Percentiles rank a stretch among this genome's conserved stretches.
These are phyloP conservation scores for Ophiosphaerella narmari DNA, from an alignment of 2,329 filamentous ascomycete genomes.

Conservation along the genomic window DNA sequence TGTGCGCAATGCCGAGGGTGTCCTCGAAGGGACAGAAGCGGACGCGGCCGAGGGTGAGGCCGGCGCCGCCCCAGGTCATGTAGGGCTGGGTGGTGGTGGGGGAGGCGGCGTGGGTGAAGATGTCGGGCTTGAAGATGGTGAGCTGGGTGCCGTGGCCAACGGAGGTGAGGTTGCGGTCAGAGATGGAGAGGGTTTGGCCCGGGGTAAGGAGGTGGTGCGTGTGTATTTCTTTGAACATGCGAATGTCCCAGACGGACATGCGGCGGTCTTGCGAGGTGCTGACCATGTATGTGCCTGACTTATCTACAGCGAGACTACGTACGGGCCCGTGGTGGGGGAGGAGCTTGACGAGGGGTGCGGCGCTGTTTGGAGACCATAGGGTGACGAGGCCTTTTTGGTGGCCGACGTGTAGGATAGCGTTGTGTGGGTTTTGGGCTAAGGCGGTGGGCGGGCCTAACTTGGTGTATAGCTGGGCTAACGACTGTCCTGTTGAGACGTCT, in stretches of 20 bases:
- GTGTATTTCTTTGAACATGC: constrained; percentile 91
- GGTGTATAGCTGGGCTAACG: constrained; percentile 84
- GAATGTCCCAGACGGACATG: constrained; percentile 95
- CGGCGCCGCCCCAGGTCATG: constrained; percentile 90
- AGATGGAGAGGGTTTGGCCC: constrained; percentile 82
- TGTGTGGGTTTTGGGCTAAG: constrained; percentile 86
- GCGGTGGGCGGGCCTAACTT: constrained; percentile 82
- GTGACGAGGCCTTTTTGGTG: constrained; percentile 96
- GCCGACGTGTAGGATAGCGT: constrained; percentile 88
- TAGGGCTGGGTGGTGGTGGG: constrained; percentile 85
- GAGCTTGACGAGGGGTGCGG: constrained; percentile 86
- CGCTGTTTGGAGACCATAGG: constrained; percentile 91
- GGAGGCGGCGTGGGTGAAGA: constrained; percentile 78
- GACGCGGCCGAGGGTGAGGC: constrained; percentile 77
- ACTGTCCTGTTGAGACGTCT: constrained; percentile 89
- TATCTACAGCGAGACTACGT: constrained; percentile 80
- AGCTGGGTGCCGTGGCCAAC: constrained; percentile 90
- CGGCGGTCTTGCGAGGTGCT: constrained; percentile 86
- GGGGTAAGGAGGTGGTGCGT: constrained; percentile 84
- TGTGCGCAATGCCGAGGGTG: constrained; percentile 82
- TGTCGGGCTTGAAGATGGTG: constrained; percentile 80
- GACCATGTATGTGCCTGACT: constrained; percentile 94
- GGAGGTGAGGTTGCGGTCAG: constrained; percentile 83
- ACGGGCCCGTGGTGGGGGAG: constrained; percentile 89
- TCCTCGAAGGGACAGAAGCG: constrained; percentile 96